phyloP scores from a whole-genome alignment of 2,329 filamentous ascomycete species.

The Leptographium galeiforme region DNA sequence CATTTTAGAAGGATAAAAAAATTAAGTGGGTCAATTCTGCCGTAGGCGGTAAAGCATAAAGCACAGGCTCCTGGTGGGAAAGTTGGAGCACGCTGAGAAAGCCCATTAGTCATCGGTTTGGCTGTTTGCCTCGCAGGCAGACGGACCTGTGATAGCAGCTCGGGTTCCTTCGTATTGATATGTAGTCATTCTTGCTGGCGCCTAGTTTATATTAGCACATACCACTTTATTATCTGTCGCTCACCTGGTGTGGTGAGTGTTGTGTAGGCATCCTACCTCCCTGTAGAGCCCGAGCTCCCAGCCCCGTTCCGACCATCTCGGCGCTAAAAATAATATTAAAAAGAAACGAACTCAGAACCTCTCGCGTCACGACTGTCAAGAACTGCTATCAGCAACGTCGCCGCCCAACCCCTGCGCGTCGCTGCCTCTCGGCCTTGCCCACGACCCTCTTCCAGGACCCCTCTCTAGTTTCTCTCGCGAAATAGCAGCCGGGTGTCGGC shows the following conservation, averaged over 20 bases:
- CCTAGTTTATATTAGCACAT: no score
- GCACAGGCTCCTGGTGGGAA: background rate
- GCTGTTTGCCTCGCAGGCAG: no score
- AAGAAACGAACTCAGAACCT: background rate
- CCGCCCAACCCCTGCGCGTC: background rate
- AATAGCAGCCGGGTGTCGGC: background rate
- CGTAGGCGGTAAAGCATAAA: background rate
- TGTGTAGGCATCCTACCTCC: no score
- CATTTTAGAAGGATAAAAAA: background rate
- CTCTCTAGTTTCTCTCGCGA: background rate
- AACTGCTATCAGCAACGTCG: background rate
- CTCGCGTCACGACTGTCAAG: background rate
- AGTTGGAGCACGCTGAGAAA: no score
- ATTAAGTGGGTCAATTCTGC: background rate
- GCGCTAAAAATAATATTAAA: conserved; percentile 3
- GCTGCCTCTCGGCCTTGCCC: background rate
- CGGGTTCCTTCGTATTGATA: no score
- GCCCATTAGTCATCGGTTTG: no score
- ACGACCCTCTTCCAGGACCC: background rate
- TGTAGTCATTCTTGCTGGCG: no score
- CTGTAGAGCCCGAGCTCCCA: conserved; percentile 1
- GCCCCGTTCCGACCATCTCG: background rate
- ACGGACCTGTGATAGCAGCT: no score
- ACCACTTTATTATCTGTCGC: no score
- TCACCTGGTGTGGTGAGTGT: no score